Percentiles rank a stretch among this genome's conserved stretches.
Conservation (phyloP, 768 basidiomycete genomes). For the Cystoderma amianthinum region DNA sequence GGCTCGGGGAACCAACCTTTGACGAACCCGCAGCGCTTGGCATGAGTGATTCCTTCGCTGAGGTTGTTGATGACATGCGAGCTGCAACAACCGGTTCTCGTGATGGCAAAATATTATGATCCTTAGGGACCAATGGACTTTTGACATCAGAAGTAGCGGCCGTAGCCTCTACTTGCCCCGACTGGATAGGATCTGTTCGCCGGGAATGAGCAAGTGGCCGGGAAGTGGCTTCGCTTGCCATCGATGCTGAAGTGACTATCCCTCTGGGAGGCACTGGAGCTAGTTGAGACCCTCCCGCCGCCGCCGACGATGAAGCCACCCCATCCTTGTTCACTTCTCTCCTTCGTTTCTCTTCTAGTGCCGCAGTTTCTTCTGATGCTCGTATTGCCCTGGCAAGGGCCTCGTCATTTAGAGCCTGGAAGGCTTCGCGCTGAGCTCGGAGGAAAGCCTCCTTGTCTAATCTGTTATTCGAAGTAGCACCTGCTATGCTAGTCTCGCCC, state of each 20-base stretch:
- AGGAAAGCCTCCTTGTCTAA: conserved; percentile 20
- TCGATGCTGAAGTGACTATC: too few relatives aligned
- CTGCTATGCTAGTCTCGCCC: conserved; percentile 13
- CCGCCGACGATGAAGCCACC: too few relatives aligned
- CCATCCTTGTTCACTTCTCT: too few relatives aligned
- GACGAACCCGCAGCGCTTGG: too few relatives aligned
- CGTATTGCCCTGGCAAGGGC: conserved; percentile 17
- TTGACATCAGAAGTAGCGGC: too few relatives aligned
- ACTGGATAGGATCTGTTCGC: conserved; percentile 12
- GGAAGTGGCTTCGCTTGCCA: conserved; percentile 8
- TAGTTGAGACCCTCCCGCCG: too few relatives aligned
- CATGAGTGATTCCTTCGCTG: too few relatives aligned
- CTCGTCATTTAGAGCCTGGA: conserved; percentile 18
- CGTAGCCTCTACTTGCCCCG: conserved; percentile 10
- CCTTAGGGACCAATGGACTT: too few relatives aligned
- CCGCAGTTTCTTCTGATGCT: conserved; percentile 18
- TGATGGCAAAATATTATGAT: too few relatives aligned
- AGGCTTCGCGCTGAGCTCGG: conserved; percentile 18
- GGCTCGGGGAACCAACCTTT: too few relatives aligned
- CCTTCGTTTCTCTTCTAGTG: conserved; percentile 11
- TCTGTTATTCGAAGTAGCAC: conserved; percentile 7
- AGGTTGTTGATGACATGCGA: too few relatives aligned
- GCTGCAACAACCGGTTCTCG: too few relatives aligned
- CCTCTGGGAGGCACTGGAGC: conserved; percentile 3
- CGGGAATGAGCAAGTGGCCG: conserved; percentile 11